Conservation (phyloP, 495 filamentous ascomycete genomes). For the Endocarpon pusillum region DNA sequence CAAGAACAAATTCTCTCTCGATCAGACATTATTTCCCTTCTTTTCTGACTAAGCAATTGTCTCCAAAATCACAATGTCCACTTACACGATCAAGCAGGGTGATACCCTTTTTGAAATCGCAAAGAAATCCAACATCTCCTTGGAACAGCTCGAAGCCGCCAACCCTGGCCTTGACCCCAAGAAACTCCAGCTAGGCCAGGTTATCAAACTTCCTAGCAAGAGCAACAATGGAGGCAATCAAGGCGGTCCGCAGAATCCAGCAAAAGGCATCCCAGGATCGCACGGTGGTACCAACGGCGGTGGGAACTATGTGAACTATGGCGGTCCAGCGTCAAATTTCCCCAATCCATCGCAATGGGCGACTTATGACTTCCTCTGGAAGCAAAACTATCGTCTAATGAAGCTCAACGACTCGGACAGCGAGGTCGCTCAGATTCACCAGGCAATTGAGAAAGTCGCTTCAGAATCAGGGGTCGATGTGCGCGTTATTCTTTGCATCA, state of each 20-base stretch:
- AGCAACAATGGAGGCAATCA: not conserved
- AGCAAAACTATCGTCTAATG: constrained; percentile 5
- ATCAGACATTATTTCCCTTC: too few species aligned
- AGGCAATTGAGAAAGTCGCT: constrained; percentile 24
- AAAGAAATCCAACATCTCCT: constrained; percentile 1
- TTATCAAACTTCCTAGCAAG: constrained; percentile 4
- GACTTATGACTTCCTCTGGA: constrained; percentile 4
- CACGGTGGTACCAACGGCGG: constrained; percentile 1
- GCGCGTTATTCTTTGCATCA: constrained; percentile 39
- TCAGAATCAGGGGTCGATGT: constrained; percentile 26
- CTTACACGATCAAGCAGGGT: constrained; percentile 4
- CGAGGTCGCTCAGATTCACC: constrained; percentile 24
- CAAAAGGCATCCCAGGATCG: not conserved
- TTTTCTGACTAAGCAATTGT: too few species aligned
- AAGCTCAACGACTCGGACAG: constrained; percentile 20
- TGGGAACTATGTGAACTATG: constrained; percentile 3
- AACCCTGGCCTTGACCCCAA: constrained; percentile 6
- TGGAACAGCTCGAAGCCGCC: constrained; percentile 3
- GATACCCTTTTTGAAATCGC: constrained; percentile 6
- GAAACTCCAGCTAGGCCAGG: constrained; percentile 6
- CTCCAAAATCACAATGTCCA: constrained; percentile 1
- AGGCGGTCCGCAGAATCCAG: not conserved
- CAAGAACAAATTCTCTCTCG: too few species aligned
- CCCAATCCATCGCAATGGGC: constrained; percentile 5
- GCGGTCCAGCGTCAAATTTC: constrained; percentile 3